Base-by-base conservation (phyloP, 371 early-diverging fungal species). In the Mucor velutinosus region DNA sequence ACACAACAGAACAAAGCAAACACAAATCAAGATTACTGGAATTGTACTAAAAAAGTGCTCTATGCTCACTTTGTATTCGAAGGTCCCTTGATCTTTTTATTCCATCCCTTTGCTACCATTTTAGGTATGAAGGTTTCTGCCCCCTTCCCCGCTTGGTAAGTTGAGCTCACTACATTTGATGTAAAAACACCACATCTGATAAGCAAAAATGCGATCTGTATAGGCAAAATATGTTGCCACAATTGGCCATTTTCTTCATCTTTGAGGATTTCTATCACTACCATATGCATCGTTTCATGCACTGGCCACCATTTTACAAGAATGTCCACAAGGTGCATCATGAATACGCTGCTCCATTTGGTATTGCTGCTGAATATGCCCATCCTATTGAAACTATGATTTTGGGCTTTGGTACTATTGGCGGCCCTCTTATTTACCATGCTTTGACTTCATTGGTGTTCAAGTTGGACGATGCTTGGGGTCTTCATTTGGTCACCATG, bases 281-380 rank as follows among this genome's bases (percentile, higher is more conserved):
- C 80, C 88, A 87, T 82, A 77, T 89, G 33, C 98, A 97, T 77
- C 90, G 96, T 41, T 82, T 88, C 37, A 86, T 97, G 76, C 98
- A 97, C 84, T 91, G 91, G 83, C 92, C 93, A 17, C 88, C 91
- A 23, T 80, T 96, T 65, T 97, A 96, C 83, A 93, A 94, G 65
- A 77, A 87, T 68, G 88, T 97, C 58, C 98, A 97, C 87, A 97
- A 97, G 83, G 77, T 91, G 25, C 97, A 97, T 78, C 98, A 97
- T 83, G 94, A 95, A 77, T 97, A 90, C 79, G 85, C 92, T 56
- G 94, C 96, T 21, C 96, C 98, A 33, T 94, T 96, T 61, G 98
- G 96, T 60, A 82, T 94, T 60, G 82, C 92, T 57, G 94, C 94
- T 56, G 95, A 95, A 77, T 95, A 95, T 66, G 94, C 94, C 32